phyloP scores from a whole-genome alignment of 805 yeast genomes.

The Cyberlindnera mississippiensis region DNA sequence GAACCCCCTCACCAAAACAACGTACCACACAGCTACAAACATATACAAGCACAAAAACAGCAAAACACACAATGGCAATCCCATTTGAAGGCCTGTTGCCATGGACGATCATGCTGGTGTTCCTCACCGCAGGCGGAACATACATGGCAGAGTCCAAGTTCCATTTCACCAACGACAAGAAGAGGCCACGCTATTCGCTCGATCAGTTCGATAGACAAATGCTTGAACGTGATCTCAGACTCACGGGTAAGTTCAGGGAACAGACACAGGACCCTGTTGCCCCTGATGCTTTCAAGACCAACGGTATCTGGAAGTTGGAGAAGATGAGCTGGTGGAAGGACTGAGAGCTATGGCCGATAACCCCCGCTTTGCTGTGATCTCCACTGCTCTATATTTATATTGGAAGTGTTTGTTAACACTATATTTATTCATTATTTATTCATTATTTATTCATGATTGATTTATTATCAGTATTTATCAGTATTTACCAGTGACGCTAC shows the following conservation, averaged over 20 bases:
- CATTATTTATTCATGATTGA: conserved; percentile 6
- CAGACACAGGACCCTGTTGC: conserved; percentile 65
- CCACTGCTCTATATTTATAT: too few relatives aligned
- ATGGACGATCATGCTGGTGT: conserved; percentile 50
- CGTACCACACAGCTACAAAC: not conserved
- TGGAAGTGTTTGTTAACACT: too few relatives aligned
- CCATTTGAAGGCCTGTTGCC: conserved; percentile 69
- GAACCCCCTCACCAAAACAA: too few relatives aligned
- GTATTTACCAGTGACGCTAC: not conserved
- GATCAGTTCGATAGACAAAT: conserved; percentile 50
- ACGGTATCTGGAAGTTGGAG: conserved; percentile 38
- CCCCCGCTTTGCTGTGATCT: too few relatives aligned
- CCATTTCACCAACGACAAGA: conserved; percentile 41
- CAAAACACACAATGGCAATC: conserved; percentile 40
- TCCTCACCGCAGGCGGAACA: conserved; percentile 52
- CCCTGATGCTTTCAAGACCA: conserved; percentile 75
- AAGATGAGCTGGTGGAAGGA: conserved; percentile 27
- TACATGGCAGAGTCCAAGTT: conserved; percentile 40
- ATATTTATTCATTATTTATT: conserved; percentile 6
- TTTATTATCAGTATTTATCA: conserved; percentile 3
- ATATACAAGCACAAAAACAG: not conserved
- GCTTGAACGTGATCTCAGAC: conserved; percentile 69
- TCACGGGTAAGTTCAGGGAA: conserved; percentile 72
- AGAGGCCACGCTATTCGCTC: conserved; percentile 49
- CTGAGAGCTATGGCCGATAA: not conserved